Evolutionary conservation across 192 early-diverging fungal species (phyloP), one percentile per base, ranked within the genome.

Genomic region (Mortierella alpina): DNA sequence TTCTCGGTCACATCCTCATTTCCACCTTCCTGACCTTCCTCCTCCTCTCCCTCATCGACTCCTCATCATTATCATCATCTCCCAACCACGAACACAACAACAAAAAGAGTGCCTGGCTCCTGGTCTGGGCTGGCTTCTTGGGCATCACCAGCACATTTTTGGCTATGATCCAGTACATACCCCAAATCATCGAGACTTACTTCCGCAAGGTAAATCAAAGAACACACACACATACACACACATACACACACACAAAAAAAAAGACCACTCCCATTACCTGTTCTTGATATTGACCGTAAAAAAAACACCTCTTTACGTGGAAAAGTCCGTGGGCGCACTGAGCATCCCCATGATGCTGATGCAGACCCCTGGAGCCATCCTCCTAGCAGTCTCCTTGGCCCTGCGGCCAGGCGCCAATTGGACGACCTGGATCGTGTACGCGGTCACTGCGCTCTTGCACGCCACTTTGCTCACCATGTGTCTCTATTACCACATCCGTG

Each of bases 301-400:
- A 53, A 41, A 23, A 64, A 12, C 42, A 46, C 23, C 23, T 66
- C 8, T 48, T 63, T 46, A n/a, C n/a, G n/a, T n/a, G n/a, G n/a
- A 1, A 53, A 18, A 94, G 90, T 76, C 88, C 9, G 95, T 95
- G 22, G 97, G 97, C 15, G 93, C 97, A 0, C 85, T 98, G 46
- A 94, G 93, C 80, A 92, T 98, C 22, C 92, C 93, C 5, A 96
- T 93, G 90, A 92, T 98, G 92, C 66, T 94, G 62, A 92, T 98
- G 78, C 95, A 96, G 83, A 90, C 91, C 31, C 94, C 94, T 11
- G 92, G 56, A 7, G 53, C 75, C 2, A 71, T 92, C 45, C 65
- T 95, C 20, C 92, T 98, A 86, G 93, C 91, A 2, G 92, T 94
- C 72, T 94, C 94, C 0, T 84, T 98, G 39, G 86, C 88, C 13